phyloP scores from a whole-genome alignment of 176 grass and related monocot genomes.

The Saccharum officinarum region DNA sequence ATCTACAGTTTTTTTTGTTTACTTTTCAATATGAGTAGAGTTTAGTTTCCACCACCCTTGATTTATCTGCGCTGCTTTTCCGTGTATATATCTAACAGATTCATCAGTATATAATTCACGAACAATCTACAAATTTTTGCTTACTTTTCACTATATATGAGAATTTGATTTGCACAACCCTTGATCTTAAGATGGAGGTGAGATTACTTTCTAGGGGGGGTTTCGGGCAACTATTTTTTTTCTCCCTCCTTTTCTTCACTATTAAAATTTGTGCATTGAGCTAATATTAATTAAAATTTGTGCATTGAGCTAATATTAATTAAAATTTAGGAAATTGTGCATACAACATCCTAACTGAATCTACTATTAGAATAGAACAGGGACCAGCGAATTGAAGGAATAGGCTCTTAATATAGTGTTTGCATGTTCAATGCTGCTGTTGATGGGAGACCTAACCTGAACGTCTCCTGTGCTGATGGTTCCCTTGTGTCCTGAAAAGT shows the following conservation, averaged over 20 bases:
- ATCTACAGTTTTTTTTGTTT: neutral
- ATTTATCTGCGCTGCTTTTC: neutral
- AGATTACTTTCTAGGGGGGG: neutral
- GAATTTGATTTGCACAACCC: neutral
- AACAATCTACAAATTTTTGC: neutral
- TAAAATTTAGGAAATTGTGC: neutral
- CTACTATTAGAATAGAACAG: neutral
- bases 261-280: neutral
- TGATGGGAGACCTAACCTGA: conserved; percentile 64
- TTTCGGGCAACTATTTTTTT: neutral
- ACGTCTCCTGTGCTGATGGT: conserved; percentile 74
- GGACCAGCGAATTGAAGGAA: neutral
- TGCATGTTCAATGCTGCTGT: neutral
- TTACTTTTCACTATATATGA: neutral
- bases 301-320: neutral
- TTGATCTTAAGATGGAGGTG: neutral
- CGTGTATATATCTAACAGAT: neutral
- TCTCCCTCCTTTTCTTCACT: neutral
- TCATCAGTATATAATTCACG: neutral
- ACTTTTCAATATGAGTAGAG: neutral
- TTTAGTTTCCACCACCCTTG: neutral
- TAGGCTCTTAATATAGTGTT: neutral
- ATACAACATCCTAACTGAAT: neutral
- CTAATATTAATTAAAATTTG: neutral
- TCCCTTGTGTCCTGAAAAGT: conserved; percentile 88